Evolutionary conservation across 371 early-diverging fungal genomes (phyloP), one percentile per base, ranked within the genome.

Genomic region (Basidiobolus meristosporus): DNA sequence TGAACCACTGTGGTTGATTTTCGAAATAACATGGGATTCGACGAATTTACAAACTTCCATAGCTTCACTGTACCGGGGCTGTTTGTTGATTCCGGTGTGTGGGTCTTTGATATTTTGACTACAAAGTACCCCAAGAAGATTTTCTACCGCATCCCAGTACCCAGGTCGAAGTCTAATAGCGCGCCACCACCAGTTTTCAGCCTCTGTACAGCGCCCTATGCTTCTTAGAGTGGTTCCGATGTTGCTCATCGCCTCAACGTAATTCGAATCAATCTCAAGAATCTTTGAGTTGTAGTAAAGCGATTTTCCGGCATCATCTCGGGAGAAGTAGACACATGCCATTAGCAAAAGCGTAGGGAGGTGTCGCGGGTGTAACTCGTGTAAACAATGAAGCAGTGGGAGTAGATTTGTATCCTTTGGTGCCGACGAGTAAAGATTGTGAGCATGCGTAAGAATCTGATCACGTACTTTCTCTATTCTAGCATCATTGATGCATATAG

Each of bases 111-210:
- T 32, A 26, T 36, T 38, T 31, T 44, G 15, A 16, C 38, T 15
- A 52, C 82, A 81, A 29, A 87, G 55, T 7, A 87, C 73, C 7
- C 84, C 83, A 16, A 88, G 73, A 29, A 90, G 59, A 44, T 88
- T 88, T 48, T 86, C 82, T 4, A 78, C 80, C 1, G 86, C 90
- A 48, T 90, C 90, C 87, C 87, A 90, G 55, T 90, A 90, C 11
- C 77, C 81, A 1, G 88, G 88, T 15, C 87, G 62, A 40, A 85
- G 61, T 46, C 69, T 57, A 31, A 90, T 80, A 1, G 90, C 90
- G 29, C 63, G 66, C 56, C 82, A 77, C 77, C 88, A 90, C 72
- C 77, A 87, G 37, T 60, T 53, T 45, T 90, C 90, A 10, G 90
- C 87, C 41, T 79, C 78, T 1, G 60, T 35, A 2, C 70, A 60